Conservation (phyloP, 805 yeast species). For the Phaffomyces antillensis region DNA sequence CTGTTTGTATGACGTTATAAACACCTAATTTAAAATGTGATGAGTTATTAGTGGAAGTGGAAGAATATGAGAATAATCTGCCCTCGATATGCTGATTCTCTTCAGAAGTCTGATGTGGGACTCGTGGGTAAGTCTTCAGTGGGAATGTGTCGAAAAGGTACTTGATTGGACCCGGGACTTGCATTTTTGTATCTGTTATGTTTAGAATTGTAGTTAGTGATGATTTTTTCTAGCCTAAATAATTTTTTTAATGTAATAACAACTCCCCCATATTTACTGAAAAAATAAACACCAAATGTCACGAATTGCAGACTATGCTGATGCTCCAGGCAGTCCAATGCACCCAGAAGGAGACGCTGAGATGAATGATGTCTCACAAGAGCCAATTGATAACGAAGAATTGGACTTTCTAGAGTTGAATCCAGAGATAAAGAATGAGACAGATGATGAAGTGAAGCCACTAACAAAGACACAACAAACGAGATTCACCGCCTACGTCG, state of each 20-base stretch:
- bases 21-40: constrained; percentile 44
- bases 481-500: constrained; percentile 47
- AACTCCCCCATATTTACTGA: no score
- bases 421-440: constrained; percentile 16
- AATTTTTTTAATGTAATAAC: neutral
- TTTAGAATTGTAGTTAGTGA: neutral
- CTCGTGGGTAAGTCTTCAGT: constrained; percentile 33
- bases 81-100: constrained; percentile 18
- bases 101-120: constrained; percentile 22
- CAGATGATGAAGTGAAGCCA: constrained; percentile 2
- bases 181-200: neutral
- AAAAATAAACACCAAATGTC: neutral
- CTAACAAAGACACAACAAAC: constrained; percentile 47
- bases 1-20: constrained; percentile 35
- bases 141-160: constrained; percentile 48
- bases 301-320: constrained; percentile 8
- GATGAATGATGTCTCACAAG: constrained; percentile 7
- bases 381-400: constrained; percentile 10
- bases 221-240: neutral
- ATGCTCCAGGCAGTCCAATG: constrained; percentile 20
- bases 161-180: constrained; percentile 36
- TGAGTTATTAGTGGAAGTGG: constrained; percentile 4
- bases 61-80: constrained; percentile 20
- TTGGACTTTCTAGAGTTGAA: constrained; percentile 20
- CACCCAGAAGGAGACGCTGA: constrained; percentile 21